A percentile compares a stretch with the other conserved stretches of the same genome.
phyloP scores from a whole-genome alignment of 75 land plant species.

The Picea sitchensis region DNA sequence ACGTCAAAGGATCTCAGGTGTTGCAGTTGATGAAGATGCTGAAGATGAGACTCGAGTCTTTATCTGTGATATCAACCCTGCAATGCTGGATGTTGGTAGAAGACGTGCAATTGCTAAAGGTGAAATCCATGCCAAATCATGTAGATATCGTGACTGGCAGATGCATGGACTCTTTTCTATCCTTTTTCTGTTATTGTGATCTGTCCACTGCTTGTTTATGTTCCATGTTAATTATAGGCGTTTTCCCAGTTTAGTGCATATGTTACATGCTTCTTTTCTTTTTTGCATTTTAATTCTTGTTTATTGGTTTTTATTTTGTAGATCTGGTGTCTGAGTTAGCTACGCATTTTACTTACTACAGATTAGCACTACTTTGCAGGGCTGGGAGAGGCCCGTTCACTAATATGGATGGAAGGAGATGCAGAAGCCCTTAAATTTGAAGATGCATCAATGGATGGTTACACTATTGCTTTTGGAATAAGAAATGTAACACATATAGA shows the following conservation, averaged over 20 bases:
- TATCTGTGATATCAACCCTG: slow-evolving; percentile 95
- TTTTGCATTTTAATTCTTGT: no score
- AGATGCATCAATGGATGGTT: slow-evolving; percentile 90
- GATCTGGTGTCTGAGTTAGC: not conserved
- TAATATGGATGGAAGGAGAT: slow-evolving; percentile 94
- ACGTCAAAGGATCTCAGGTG: slow-evolving; percentile 30
- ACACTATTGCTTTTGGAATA: slow-evolving; percentile 98
- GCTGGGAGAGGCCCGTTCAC: slow-evolving; percentile 44
- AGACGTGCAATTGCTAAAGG: slow-evolving; percentile 76
- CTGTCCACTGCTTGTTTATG: not conserved
- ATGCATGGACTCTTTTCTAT: slow-evolving; percentile 11
- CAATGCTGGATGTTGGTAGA: slow-evolving; percentile 89
- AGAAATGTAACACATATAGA: slow-evolving; percentile 98
- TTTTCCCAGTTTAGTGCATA: not conserved
- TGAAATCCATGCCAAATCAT: slow-evolving; percentile 19
- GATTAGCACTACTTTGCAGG: slow-evolving; percentile 32
- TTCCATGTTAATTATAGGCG: not conserved
- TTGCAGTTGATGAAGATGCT: slow-evolving; percentile 35
- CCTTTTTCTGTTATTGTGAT: not conserved
- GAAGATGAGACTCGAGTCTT: slow-evolving; percentile 68
- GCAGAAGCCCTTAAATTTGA: slow-evolving; percentile 85
- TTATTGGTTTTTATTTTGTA: no score
- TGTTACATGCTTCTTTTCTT: not conserved
- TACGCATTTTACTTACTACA: not conserved
- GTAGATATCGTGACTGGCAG: not conserved